phyloP scores from a whole-genome alignment of 2,329 filamentous ascomycete species.

The Aspergillus luchuensis region DNA sequence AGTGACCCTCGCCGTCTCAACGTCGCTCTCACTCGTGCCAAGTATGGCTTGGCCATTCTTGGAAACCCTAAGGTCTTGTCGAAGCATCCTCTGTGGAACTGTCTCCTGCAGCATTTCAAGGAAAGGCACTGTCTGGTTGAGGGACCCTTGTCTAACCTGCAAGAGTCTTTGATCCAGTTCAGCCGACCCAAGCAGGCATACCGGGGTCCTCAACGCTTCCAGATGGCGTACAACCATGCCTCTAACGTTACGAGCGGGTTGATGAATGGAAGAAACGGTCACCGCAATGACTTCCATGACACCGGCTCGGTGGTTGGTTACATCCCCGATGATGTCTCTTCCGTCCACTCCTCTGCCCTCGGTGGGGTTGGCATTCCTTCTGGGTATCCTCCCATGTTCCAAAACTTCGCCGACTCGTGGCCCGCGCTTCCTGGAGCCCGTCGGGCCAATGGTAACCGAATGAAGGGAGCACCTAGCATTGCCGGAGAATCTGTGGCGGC shows the following conservation, averaged over 20 bases:
- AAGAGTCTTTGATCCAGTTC: slow-evolving; percentile 92
- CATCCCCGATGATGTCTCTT: slow-evolving; percentile 95
- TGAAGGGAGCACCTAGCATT: slow-evolving; percentile 71
- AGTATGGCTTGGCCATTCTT: slow-evolving; percentile 93
- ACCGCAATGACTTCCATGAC: slow-evolving; percentile 63
- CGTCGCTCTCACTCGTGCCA: slow-evolving; percentile 93
- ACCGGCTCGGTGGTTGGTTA: slow-evolving; percentile 89
- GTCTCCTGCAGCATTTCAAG: slow-evolving; percentile 93
- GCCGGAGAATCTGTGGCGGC: slow-evolving; percentile 91
- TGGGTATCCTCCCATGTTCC: slow-evolving; percentile 94
- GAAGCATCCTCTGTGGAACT: slow-evolving; percentile 98
- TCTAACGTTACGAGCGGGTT: slow-evolving; percentile 59
- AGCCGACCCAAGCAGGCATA: slow-evolving; percentile 90
- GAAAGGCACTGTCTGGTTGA: slow-evolving; percentile 95
- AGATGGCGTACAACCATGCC: slow-evolving; percentile 73
- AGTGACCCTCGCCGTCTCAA: slow-evolving; percentile 97
- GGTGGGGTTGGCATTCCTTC: slow-evolving; percentile 79
- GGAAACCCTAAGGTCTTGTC: slow-evolving; percentile 97
- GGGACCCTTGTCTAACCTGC: slow-evolving; percentile 91
- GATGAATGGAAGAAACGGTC: slow-evolving; percentile 54
- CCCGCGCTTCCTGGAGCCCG: slow-evolving; percentile 74
- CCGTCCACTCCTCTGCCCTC: slow-evolving; percentile 87
- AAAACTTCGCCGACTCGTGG: slow-evolving; percentile 88
- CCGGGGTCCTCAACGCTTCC: slow-evolving; percentile 82
- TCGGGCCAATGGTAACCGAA: slow-evolving; percentile 66